Base-by-base conservation (phyloP, 495 filamentous ascomycete species). In the Xylaria castorea region DNA sequence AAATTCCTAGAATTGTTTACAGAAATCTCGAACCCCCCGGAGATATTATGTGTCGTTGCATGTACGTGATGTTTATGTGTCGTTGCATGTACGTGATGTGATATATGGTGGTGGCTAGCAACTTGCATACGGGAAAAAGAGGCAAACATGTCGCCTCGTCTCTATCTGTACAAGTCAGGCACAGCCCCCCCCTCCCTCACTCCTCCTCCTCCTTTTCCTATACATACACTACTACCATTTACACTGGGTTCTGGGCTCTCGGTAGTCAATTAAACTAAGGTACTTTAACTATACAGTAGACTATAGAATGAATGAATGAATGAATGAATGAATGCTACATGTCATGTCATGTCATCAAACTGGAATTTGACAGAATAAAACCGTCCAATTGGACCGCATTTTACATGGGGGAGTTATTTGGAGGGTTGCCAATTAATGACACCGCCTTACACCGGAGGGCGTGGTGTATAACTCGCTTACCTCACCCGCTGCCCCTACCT, bases 101-200 rank as follows among this genome's bases (percentile, higher is more conserved):
- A n/a, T n/a, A n/a, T n/a, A 12, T 42, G 38, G 38, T 46, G 42
- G 42, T 46, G 42, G 42, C 42, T 16, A 5, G 42, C 16, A 14
- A 46, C 16, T 12, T 46, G 42, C 42, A 46, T 46, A 16, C 14
- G 38, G 38, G 16, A 25, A 16, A 62, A 32, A 36, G 58, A 34
- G 62, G 42, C 42, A 30, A 65, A 48, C n/a, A 34, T 48, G 40
- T 65, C 27, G 62, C 62, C 40, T 30, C 38, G n/a, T 22, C 40
- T 48, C 62, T 65, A 20, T 34, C 44, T 5, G 53, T 32, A 61
- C 58, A 34, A 20, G 34, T 11, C 58, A n/a, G 20, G 58, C 58
- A 61, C 58, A 61, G 58, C 32, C 58, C 32, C 57, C 30, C 32
- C 57, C 9, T 7, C 58, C 32, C 57, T 14, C 32, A 32, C 9